A percentile compares a stretch with the other conserved stretches of the same genome.
Conservation (phyloP, 176 grass and related monocot genomes). For the Stipa capillata region DNA sequence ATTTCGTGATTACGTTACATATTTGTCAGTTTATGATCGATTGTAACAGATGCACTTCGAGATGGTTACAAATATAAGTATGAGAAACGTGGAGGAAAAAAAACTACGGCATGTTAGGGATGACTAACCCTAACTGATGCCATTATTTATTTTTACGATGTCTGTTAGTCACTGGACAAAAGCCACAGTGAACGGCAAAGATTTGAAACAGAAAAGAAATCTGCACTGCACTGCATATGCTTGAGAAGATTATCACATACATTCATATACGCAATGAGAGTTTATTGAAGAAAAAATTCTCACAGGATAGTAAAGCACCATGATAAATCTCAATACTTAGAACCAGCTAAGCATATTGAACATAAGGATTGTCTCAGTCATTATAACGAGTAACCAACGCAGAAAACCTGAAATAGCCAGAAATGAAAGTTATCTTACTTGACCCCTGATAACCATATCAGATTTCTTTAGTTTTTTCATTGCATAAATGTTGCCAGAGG, state of each 20-base stretch:
- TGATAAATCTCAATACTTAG: not conserved
- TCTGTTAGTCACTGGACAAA: not conserved
- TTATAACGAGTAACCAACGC: not conserved
- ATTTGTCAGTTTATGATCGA: not conserved
- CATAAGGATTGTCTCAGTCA: not conserved
- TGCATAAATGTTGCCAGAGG: slow-evolving; percentile 90
- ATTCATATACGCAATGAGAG: not conserved
- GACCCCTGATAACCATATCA: slow-evolving; percentile 95
- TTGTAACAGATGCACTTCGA: not conserved
- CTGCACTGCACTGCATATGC: not conserved
- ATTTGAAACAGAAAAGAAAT: not conserved
- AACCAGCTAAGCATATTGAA: not conserved
- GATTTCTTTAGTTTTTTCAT: slow-evolving; percentile 99
- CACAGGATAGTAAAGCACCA: not conserved
- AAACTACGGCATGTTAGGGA: not conserved
- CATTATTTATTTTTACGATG: not conserved
- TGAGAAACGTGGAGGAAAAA: not conserved
- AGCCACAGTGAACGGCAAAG: not conserved
- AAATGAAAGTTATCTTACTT: slow-evolving; percentile 55
- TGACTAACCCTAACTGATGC: not conserved
- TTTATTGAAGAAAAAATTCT: not conserved
- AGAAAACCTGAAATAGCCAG: slow-evolving; percentile 13
- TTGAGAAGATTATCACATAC: not conserved
- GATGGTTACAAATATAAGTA: not conserved
- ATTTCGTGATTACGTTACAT: not conserved